A percentile compares a stretch with the other conserved stretches of the same genome.
Evolutionary conservation across 495 filamentous ascomycete species (phyloP).

Genomic region (Trichoderma erinaceum): DNA sequence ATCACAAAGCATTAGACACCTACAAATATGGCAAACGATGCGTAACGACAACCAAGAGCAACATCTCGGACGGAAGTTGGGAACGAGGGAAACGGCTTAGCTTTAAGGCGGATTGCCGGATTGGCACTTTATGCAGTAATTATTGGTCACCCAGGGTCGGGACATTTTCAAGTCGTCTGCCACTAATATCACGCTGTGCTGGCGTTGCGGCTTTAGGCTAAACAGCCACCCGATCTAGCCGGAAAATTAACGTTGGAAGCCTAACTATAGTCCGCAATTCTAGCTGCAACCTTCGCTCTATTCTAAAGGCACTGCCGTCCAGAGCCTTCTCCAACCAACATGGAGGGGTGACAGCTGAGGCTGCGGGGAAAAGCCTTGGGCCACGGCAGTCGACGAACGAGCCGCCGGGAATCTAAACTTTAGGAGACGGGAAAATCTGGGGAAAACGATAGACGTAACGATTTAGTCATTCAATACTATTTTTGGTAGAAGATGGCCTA

Average conservation of each 20-base stretch:
- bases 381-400: neutral
- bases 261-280: neutral
- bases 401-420: neutral
- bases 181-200: neutral
- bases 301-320: neutral
- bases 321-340: neutral
- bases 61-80: neutral
- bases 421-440: constrained; percentile 7
- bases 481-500: neutral
- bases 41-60: neutral
- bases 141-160: neutral
- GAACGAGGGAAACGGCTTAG: neutral
- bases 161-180: neutral
- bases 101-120: neutral
- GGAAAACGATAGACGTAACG: neutral
- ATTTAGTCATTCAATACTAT: neutral
- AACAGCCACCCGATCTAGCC: neutral
- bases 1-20: neutral
- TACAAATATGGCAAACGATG: neutral
- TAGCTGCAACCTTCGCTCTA: neutral
- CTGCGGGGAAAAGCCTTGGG: neutral
- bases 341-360: neutral
- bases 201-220: neutral
- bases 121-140: neutral
- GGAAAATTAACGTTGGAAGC: neutral